Conservation (phyloP, 2,329 filamentous ascomycete species). For the Chaetomium sp. region DNA sequence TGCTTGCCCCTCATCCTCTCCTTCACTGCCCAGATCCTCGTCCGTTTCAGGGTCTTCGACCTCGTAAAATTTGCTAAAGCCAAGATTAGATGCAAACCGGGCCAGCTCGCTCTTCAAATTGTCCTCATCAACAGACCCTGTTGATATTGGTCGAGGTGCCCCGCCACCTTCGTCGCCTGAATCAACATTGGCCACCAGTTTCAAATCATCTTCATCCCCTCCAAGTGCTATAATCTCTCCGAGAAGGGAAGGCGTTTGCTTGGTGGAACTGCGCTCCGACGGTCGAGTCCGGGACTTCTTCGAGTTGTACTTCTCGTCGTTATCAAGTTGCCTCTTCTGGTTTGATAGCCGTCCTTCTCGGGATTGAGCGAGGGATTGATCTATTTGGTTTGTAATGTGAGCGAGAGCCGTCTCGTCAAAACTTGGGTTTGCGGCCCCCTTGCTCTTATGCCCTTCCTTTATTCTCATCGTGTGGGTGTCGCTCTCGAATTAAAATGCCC, state of each 20-base stretch:
- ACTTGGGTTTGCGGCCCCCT: slow-evolving; percentile 21
- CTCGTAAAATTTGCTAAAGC: slow-evolving; percentile 39
- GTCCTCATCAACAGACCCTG: slow-evolving; percentile 24
- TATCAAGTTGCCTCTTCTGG: slow-evolving; percentile 33
- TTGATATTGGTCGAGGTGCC: slow-evolving; percentile 22
- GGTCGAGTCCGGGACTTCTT: slow-evolving; percentile 28
- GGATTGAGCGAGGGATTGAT: slow-evolving; percentile 41
- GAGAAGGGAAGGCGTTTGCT: slow-evolving; percentile 35
- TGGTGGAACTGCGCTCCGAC: slow-evolving; percentile 24
- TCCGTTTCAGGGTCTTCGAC: slow-evolving; percentile 27
- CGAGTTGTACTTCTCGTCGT: slow-evolving; percentile 27
- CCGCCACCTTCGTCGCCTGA: slow-evolving; percentile 43
- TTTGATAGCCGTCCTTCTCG: slow-evolving; percentile 35
- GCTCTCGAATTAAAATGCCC: not conserved
- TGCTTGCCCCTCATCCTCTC: not conserved
- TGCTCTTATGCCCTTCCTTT: slow-evolving; percentile 32
- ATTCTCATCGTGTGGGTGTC: slow-evolving; percentile 15
- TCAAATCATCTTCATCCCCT: slow-evolving; percentile 58
- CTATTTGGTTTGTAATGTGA: slow-evolving; percentile 51
- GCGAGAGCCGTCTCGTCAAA: slow-evolving; percentile 48
- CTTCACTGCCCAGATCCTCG: slow-evolving; percentile 14
- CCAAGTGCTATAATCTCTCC: slow-evolving; percentile 60
- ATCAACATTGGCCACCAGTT: slow-evolving; percentile 50
- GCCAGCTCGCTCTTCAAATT: slow-evolving; percentile 43
- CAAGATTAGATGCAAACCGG: slow-evolving; percentile 45